Conservation (phyloP, 1,139 yeast species). For the Geotrichum fermentans region DNA sequence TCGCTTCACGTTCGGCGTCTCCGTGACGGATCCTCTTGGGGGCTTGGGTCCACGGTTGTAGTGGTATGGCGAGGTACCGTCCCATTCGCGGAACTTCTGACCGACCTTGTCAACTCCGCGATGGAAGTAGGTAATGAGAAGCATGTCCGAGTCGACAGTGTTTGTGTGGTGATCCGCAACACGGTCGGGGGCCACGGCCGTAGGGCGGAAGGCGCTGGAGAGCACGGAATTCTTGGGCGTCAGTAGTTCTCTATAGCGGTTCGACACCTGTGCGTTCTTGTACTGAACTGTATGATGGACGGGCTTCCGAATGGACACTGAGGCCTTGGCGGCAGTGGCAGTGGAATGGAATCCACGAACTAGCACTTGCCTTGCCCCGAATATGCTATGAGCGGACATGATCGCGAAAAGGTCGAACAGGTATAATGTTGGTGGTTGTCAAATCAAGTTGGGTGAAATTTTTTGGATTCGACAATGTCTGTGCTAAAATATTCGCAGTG, state of each 20-base stretch:
- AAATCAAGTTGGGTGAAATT: constrained; percentile 11
- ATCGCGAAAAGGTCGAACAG: background rate
- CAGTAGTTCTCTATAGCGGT: constrained; percentile 60
- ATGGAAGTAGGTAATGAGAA: constrained; percentile 74
- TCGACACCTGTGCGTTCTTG: constrained; percentile 56
- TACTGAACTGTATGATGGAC: constrained; percentile 84
- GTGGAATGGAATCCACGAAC: constrained; percentile 28
- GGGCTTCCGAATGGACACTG: constrained; percentile 68
- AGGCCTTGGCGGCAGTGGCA: constrained; percentile 46
- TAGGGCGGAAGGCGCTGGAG: constrained; percentile 71
- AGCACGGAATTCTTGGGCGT: constrained; percentile 47
- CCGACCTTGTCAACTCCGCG: constrained; percentile 52
- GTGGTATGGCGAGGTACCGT: constrained; percentile 83
- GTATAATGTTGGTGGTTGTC: constrained; percentile 3
- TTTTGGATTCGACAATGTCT: constrained; percentile 3
- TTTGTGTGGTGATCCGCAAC: constrained; percentile 71
- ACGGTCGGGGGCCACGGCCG: constrained; percentile 69
- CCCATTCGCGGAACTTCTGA: constrained; percentile 77
- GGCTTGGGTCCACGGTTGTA: constrained; percentile 57
- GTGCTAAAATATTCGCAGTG: constrained; percentile 4
- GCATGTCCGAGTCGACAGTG: constrained; percentile 68
- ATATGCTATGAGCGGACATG: background rate
- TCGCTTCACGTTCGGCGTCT: constrained; percentile 68
- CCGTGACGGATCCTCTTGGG: constrained; percentile 46
- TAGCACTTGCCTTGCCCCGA: constrained; percentile 12